Base-by-base conservation (phyloP, 495 filamentous ascomycete genomes). In the Oidiodendron maius region DNA sequence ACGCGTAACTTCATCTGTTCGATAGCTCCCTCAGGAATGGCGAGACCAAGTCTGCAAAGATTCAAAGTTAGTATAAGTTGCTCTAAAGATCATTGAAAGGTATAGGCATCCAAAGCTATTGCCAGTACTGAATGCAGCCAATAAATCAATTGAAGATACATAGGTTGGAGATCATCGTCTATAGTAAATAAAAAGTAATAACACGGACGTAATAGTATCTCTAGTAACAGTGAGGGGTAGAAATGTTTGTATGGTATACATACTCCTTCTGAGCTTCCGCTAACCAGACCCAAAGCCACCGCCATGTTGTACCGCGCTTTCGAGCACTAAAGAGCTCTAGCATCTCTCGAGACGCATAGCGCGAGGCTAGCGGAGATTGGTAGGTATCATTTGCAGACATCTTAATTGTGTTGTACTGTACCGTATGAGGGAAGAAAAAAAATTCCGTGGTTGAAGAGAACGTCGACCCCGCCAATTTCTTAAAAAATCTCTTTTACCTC, bases 231-330 rank as follows among this genome's bases (percentile, higher is more conserved):
- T 16, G 37, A 40, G 12, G 5, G 37, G 37, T 40, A 15, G 12
- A n/a, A 40, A 15, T 40, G 37, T 20, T 40, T 40, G 37, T 40
- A 20, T 40, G 37, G 37, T 40, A 40, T 20, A 40, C 17, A 40
- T 32, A 40, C 59, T 87, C 83, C 65, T 83, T 82, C 67, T 94
- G 80, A 21, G 78, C 75, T 71, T 90, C 83, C n/a, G 89, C 89
- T 11, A 95, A 81, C 74, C 78, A 85, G 22, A 89, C 59, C 89
- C 89, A 95, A 39, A 94, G 72, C 54, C 83, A 69, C 55, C 88
- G 78, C 88, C 88, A 93, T 26, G 80, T 88, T 4, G 80, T 77
- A 58, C 75, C 74, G n/a, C 88, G 76, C 45, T 74, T 78, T 23
- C 87, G 77, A 46, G 79, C 78, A 25, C 78, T 82, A 69, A 91